These are phyloP conservation scores for Groenewaldozyma auringiensis DNA, from an alignment of 1,139 yeast genomes.

Conservation along the genomic window DNA sequence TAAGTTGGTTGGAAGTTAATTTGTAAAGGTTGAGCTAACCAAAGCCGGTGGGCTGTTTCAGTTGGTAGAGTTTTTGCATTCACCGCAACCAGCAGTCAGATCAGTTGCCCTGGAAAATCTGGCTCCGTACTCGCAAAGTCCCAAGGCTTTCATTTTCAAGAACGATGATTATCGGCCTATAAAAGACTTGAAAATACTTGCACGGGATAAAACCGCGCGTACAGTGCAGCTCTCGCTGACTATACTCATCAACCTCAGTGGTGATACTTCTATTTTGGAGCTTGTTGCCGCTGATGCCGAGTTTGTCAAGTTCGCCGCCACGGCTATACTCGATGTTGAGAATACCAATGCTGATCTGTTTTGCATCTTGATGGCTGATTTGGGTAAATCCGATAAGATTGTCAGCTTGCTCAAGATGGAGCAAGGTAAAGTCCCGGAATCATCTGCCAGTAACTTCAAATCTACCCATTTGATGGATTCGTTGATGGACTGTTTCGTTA, in stretches of 20 bases:
- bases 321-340: conserved; percentile 46
- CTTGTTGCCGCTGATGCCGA: conserved; percentile 57
- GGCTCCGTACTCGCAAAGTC: conserved; percentile 72
- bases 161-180: conserved; percentile 67
- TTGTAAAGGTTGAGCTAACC: no score
- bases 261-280: conserved; percentile 49
- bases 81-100: conserved; percentile 73
- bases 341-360: conserved; percentile 72
- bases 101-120: conserved; percentile 80
- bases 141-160: conserved; percentile 58
- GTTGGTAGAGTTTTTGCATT: conserved; percentile 73
- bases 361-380: conserved; percentile 75
- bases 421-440: conserved; percentile 17
- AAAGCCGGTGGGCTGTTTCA: conserved; percentile 10
- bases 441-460: conserved; percentile 17
- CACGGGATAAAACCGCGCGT: conserved; percentile 29
- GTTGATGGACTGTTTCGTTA: conserved; percentile 83
- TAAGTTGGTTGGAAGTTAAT: no score
- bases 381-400: conserved; percentile 70
- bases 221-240: conserved; percentile 50
- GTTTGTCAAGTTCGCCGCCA: conserved; percentile 49
- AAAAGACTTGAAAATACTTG: conserved; percentile 59
- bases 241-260: conserved; percentile 76
- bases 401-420: conserved; percentile 46
- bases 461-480: conserved; percentile 66